A percentile compares a stretch with the other conserved stretches of the same genome.
These are phyloP conservation scores for Podaxis carcinomalis DNA, from an alignment of 768 basidiomycete genomes.

Conservation along the genomic window DNA sequence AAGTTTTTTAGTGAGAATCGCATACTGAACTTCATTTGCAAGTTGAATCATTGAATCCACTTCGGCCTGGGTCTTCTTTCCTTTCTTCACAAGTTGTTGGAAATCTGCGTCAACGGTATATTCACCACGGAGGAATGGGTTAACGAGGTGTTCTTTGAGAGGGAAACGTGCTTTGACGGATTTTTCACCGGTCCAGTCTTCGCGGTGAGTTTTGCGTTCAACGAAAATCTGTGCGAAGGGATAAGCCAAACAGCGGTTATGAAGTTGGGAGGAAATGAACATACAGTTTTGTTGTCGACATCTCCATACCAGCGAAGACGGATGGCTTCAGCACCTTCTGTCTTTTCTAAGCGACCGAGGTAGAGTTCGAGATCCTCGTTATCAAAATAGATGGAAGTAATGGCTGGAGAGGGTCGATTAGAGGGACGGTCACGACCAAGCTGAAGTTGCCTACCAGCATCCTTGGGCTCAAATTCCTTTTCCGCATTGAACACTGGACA, in stretches of 20 bases:
- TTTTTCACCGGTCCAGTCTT: conserved; percentile 99
- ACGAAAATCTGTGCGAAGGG: conserved; percentile 71
- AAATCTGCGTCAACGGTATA: conserved; percentile 94
- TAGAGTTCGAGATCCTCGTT: conserved; percentile 95
- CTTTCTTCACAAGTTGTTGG: conserved; percentile 77
- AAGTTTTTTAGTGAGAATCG: conserved; percentile 75
- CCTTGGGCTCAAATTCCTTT: conserved; percentile 85
- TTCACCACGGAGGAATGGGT: conserved; percentile 84
- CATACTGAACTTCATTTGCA: conserved; percentile 96
- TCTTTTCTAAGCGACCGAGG: conserved; percentile 95
- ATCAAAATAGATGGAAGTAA: conserved; percentile 97
- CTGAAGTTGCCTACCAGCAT: conserved; percentile 51
- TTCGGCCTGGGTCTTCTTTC: conserved; percentile 90
- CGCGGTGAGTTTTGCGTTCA: conserved; percentile 88
- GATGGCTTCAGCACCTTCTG: conserved; percentile 96
- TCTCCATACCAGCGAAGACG: conserved; percentile 98
- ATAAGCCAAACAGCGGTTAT: neutral
- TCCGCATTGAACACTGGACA: conserved; percentile 83
- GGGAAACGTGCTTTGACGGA: conserved; percentile 96
- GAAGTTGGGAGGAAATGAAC: neutral
- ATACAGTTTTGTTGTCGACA: conserved; percentile 69
- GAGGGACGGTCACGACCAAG: neutral
- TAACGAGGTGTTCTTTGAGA: conserved; percentile 90
- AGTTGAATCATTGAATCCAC: conserved; percentile 94
- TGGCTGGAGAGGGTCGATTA: conserved; percentile 45